Conservation (phyloP, 371 early-diverging fungal species). For the Mortierella sp. region DNA sequence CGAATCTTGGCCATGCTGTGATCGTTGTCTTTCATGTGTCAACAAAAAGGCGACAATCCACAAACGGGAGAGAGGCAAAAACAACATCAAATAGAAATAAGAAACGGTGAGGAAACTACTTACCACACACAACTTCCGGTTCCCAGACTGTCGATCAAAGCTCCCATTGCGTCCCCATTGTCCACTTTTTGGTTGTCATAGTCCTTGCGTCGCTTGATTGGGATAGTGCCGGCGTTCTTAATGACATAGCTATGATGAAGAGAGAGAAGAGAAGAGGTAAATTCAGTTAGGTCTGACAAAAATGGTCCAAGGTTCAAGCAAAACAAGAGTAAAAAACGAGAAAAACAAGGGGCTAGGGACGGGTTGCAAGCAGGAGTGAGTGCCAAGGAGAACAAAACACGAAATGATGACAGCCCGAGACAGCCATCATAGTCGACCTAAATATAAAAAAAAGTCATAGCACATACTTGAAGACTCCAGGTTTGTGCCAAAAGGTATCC, state of each 20-base stretch:
- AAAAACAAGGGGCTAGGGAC: neutral
- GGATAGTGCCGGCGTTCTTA: constrained; percentile 48
- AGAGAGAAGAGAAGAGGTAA: too few relatives aligned
- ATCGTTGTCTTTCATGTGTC: neutral
- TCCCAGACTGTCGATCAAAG: constrained; percentile 49
- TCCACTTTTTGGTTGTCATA: constrained; percentile 54
- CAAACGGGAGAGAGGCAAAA: neutral
- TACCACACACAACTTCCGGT: constrained; percentile 58
- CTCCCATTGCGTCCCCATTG: constrained; percentile 43
- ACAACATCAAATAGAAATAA: neutral
- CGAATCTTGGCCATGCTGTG: neutral
- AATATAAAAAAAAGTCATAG: neutral
- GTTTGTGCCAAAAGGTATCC: constrained; percentile 57
- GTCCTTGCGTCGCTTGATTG: constrained; percentile 55
- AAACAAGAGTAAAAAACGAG: too few relatives aligned
- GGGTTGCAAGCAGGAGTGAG: neutral
- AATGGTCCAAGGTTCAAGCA: neutral
- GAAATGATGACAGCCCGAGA: neutral
- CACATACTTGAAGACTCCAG: constrained; percentile 48
- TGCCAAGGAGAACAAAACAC: neutral
- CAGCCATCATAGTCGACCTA: neutral
- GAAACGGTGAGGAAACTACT: neutral
- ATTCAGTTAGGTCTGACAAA: too few relatives aligned
- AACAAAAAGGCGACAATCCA: neutral
- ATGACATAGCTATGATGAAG: constrained; percentile 40